These are phyloP conservation scores for Claviceps arundinis DNA, from an alignment of 2,329 filamentous ascomycete genomes.

Conservation along the genomic window DNA sequence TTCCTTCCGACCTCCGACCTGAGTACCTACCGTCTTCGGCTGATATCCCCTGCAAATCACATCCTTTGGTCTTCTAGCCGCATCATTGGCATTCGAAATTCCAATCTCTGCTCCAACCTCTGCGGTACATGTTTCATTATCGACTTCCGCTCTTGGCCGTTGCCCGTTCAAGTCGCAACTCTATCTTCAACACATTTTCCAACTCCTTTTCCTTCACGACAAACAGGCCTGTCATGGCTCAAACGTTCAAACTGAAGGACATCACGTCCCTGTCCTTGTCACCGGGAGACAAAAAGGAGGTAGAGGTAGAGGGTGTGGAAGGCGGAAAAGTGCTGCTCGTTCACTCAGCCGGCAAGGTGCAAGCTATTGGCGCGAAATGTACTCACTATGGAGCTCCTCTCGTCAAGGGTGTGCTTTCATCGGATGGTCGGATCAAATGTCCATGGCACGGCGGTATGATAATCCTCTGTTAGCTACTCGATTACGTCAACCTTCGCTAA, in stretches of 20 bases:
- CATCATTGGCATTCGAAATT: background rate
- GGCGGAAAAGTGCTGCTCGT: conserved; percentile 76
- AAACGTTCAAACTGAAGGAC: conserved; percentile 61
- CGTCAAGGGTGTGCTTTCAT: conserved; percentile 70
- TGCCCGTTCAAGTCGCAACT: background rate
- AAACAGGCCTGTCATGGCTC: conserved; percentile 29
- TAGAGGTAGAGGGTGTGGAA: conserved; percentile 79
- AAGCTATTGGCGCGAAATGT: conserved; percentile 74
- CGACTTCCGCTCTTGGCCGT: background rate
- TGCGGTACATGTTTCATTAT: conserved; percentile 3
- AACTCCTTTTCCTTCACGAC: conserved; percentile 12
- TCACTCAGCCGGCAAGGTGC: conserved; percentile 61
- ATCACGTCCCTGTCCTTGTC: conserved; percentile 61
- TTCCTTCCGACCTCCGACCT: background rate
- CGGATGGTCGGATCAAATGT: conserved; percentile 74
- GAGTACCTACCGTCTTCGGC: background rate
- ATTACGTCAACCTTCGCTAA: conserved; percentile 1
- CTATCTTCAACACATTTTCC: background rate
- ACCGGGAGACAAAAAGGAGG: conserved; percentile 74
- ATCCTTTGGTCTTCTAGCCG: background rate
- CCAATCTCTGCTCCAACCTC: background rate
- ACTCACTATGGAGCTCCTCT: conserved; percentile 88
- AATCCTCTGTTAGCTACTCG: background rate
- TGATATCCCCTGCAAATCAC: background rate
- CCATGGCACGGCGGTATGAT: conserved; percentile 88